A percentile compares a stretch with the other conserved stretches of the same genome.
phyloP scores from a whole-genome alignment of 1,139 yeast species.

The Starmera stellimalicola region DNA sequence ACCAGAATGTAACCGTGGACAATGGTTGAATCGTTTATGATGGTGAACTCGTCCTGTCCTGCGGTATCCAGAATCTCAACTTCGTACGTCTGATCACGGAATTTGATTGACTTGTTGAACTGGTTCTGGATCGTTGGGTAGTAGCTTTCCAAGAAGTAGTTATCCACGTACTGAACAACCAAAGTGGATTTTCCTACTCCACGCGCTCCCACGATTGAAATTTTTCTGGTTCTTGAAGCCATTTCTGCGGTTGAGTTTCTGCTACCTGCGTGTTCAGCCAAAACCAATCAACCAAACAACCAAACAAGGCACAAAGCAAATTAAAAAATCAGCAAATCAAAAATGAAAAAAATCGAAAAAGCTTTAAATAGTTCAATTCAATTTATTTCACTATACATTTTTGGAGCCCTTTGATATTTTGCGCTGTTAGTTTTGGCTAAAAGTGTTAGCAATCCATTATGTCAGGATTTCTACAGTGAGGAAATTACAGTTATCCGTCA shows the following conservation, averaged over 20 bases:
- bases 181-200: conserved; percentile 88
- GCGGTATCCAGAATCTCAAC: conserved; percentile 89
- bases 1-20: conserved; percentile 81
- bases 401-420: no score
- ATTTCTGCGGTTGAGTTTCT: conserved; percentile 3
- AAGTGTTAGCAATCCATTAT: no score
- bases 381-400: no score
- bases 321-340: no score
- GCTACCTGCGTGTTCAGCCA: no score
- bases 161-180: conserved; percentile 80
- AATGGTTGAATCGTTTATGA: conserved; percentile 73
- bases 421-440: no score
- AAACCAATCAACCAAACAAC: no score
- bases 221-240: conserved; percentile 40
- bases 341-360: background rate
- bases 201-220: conserved; percentile 83
- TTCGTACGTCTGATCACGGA: conserved; percentile 69
- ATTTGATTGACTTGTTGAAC: conserved; percentile 61
- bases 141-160: conserved; percentile 81
- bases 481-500: no score
- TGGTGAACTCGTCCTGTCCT: conserved; percentile 88
- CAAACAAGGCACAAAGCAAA: no score
- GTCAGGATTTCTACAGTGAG: no score
- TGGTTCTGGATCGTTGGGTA: conserved; percentile 93
- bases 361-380: no score